Evolutionary conservation across 306 rosid genomes (phyloP), one percentile per base, ranked within the genome.

Genomic region (Citrullus mucosospermus): DNA sequence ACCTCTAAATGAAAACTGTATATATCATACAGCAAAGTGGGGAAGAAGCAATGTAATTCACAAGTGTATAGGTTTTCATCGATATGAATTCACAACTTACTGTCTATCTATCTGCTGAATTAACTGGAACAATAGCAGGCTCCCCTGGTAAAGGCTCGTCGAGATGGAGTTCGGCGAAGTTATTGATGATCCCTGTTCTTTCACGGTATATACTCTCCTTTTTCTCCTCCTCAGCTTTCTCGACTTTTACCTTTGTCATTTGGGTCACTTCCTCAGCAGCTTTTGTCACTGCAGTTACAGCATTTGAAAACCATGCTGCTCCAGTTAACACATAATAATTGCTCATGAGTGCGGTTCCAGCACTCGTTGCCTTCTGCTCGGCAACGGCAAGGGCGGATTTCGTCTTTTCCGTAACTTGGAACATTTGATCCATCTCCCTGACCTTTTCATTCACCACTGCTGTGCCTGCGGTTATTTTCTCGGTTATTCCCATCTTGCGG

Each of bases 331-430:
- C 81, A 18, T 82, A 84, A 15, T 85, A 87, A 78, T 92, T 89
- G 86, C 62, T 89, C 93, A 89, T 85, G 50, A 92, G 73, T 61
- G 87, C 93, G 8, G 91, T 74, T 63, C 97, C 91, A 15, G 98
- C 98, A 61, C 78, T 84, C 59, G 86, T 83, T 8, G 96, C 98
- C 89, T 88, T 93, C 86, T 89, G 92, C 85, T 88, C 96, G 32
- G 93, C 96, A 76, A 79, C 89, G 30, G 85, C 85, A 9, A 85
- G 51, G 50, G 91, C 96, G 18, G 89, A 84, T 77, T 83, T 90
- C 0, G 97, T 87, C 85, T 84, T 91, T 44, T 85, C 97, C 0
- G 89, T 85, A 57, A 93, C 91, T 46, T 83, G 87, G 81, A 81
- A 86, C 43, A 80, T 55, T 80, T 81, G 89, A 75, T 92, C 89